Conservation (phyloP, 148 eudicot genomes). For the Fagopyrum tataricum region DNA sequence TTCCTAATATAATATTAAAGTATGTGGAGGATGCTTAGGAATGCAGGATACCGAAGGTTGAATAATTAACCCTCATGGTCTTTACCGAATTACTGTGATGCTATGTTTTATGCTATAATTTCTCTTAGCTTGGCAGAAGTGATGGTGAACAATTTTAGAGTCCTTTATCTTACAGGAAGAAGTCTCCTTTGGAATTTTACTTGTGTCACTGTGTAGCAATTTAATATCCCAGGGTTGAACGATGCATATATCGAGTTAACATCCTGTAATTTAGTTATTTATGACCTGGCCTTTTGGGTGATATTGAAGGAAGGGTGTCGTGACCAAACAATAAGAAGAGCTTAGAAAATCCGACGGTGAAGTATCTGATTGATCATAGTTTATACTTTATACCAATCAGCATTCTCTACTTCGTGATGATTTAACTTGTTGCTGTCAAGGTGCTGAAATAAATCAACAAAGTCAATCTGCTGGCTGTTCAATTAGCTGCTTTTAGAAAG, state of each 20-base stretch:
- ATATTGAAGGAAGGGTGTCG: neutral
- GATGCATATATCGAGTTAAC: neutral
- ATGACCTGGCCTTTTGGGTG: neutral
- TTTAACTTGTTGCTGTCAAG: conserved; percentile 8
- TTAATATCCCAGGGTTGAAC: neutral
- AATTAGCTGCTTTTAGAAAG: neutral
- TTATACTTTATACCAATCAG: neutral
- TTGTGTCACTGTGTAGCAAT: neutral
- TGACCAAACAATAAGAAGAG: neutral
- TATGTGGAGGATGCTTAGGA: neutral
- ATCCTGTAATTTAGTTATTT: neutral
- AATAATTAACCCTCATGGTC: neutral
- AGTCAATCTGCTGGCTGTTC: neutral
- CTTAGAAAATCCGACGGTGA: neutral
- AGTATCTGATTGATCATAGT: neutral
- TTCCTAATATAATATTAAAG: neutral
- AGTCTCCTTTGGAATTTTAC: neutral
- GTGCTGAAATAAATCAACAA: neutral
- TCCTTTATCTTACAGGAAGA: neutral
- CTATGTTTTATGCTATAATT: neutral
- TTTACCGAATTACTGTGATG: neutral
- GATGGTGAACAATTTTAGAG: neutral
- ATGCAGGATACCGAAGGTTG: neutral
- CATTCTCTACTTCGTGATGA: neutral
- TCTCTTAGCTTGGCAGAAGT: neutral